Evolutionary conservation across 768 basidiomycete species (phyloP).

Genomic region (Suillus americanus): DNA sequence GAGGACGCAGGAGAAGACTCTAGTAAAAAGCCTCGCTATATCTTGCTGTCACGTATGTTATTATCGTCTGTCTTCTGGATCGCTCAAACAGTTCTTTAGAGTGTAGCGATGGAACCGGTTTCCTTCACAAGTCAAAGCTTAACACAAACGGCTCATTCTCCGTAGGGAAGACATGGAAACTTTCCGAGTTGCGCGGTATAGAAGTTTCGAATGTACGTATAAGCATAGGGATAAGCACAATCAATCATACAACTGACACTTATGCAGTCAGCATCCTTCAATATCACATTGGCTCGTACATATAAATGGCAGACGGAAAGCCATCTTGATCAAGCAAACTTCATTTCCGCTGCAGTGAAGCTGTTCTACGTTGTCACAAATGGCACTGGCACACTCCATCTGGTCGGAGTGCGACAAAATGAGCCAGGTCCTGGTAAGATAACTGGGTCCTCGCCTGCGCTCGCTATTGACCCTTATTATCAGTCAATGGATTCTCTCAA

Average conservation of each 20-base stretch:
- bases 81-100: conserved; percentile 38
- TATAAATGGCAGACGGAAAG: conserved; percentile 91
- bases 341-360: conserved; percentile 65
- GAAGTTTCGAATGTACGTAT: conserved; percentile 73
- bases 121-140: conserved; percentile 95
- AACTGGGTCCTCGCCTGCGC: conserved; percentile 1
- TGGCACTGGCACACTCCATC: conserved; percentile 45
- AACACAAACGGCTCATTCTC: conserved; percentile 95
- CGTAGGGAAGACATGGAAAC: conserved; percentile 94
- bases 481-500: conserved; percentile 18
- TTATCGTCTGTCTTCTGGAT: neutral
- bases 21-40: conserved; percentile 83
- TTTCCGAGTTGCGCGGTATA: conserved; percentile 78
- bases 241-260: conserved; percentile 17
- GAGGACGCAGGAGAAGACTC: conserved; percentile 79
- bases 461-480: conserved; percentile 5
- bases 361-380: conserved; percentile 53
- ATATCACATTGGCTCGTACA: conserved; percentile 83
- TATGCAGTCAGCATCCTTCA: conserved; percentile 62
- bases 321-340: conserved; percentile 65
- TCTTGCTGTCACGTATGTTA: conserved; percentile 86
- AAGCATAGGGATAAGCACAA: conserved; percentile 12
- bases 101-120: conserved; percentile 58
- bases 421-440: conserved; percentile 36
- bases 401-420: conserved; percentile 57